A percentile compares a stretch with the other conserved stretches of the same genome.
phyloP scores from a whole-genome alignment of 108 stramenopile genomes.

The Epithemia pelagica region DNA sequence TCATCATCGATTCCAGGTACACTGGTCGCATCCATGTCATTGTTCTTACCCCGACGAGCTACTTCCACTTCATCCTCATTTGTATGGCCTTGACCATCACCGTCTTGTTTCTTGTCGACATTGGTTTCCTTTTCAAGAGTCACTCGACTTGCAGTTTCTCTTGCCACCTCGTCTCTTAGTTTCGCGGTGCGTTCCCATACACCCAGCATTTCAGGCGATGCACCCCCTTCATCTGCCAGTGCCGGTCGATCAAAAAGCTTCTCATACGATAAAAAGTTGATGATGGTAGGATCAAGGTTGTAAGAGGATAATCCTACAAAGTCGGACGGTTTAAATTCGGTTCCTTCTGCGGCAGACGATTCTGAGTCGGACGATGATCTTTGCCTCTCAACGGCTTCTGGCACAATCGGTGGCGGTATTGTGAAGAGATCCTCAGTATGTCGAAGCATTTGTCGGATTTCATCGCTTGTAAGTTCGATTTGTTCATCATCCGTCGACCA shows the following conservation, averaged over 20 bases:
- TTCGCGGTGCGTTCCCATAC: constrained; percentile 35
- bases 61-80: constrained; percentile 16
- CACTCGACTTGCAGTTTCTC: constrained; percentile 26
- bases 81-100: background rate
- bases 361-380: too few relatives aligned
- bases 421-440: constrained; percentile 66
- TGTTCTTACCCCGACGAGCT: background rate
- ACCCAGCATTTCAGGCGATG: constrained; percentile 55
- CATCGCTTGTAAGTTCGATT: constrained; percentile 69
- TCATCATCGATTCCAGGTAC: background rate
- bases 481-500: constrained; percentile 75
- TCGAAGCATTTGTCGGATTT: constrained; percentile 67
- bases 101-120: background rate
- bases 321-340: background rate
- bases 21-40: background rate
- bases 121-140: constrained; percentile 40
- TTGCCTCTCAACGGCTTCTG: background rate
- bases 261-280: constrained; percentile 17
- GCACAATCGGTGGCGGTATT: background rate
- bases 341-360: too few relatives aligned
- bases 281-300: background rate
- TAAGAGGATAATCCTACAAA: background rate
- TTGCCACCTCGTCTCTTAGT: constrained; percentile 2
- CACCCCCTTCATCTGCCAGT: constrained; percentile 58
- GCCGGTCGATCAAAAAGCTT: constrained; percentile 61